Evolutionary conservation across 805 yeast species (phyloP).

Genomic region (Candida silvatica): DNA sequence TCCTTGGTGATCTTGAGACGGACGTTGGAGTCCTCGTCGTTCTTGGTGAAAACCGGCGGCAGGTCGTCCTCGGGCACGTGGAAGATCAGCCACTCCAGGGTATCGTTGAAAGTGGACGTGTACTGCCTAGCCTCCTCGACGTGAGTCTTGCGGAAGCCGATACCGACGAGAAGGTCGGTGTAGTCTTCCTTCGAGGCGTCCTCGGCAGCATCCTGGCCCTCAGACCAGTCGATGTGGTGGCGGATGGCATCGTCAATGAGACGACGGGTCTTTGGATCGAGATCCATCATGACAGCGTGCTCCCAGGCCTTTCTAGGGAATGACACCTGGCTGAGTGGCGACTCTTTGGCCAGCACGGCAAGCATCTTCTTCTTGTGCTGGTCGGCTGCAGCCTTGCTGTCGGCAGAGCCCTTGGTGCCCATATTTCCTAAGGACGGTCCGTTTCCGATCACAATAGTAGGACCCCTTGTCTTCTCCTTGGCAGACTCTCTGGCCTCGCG

Average conservation of each 20-base stretch:
- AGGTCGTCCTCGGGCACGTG: constrained; percentile 94
- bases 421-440: not conserved
- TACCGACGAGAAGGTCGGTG: constrained; percentile 14
- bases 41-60: constrained; percentile 55
- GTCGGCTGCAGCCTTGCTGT: not conserved
- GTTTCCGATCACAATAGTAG: constrained; percentile 32
- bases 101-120: constrained; percentile 37
- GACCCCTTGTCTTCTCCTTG: constrained; percentile 40
- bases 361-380: not conserved
- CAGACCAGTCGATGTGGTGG: constrained; percentile 48
- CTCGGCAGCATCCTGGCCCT: constrained; percentile 12
- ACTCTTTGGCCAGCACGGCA: not conserved
- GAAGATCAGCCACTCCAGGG: constrained; percentile 71
- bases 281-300: constrained; percentile 55
- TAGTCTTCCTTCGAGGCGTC: constrained; percentile 4
- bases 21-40: constrained; percentile 48
- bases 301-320: constrained; percentile 63
- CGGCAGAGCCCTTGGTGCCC: not conserved
- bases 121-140: constrained; percentile 64
- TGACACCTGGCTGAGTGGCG: constrained; percentile 6
- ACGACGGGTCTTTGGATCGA: constrained; percentile 54
- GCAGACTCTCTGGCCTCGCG: constrained; percentile 34
- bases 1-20: constrained; percentile 47
- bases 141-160: constrained; percentile 69
- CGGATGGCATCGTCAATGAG: constrained; percentile 55